A percentile compares a stretch with the other conserved stretches of the same genome.
phyloP scores from a whole-genome alignment of 2,329 filamentous ascomycete species.

The Colletotrichum siamense region DNA sequence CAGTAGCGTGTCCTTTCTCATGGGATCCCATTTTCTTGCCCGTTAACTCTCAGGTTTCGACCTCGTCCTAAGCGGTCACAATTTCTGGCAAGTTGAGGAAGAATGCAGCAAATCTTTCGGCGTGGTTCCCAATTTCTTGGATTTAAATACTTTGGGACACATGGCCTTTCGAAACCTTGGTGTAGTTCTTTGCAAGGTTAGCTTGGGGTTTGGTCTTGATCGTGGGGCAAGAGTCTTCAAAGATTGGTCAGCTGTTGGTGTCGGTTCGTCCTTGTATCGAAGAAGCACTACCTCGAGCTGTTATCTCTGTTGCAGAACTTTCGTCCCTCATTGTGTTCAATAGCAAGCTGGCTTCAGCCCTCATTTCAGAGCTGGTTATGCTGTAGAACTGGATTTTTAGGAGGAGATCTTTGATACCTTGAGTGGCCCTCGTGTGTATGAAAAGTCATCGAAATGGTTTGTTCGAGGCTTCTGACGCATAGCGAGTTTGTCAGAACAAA shows the following conservation, averaged over 20 bases:
- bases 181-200: neutral
- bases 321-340: neutral
- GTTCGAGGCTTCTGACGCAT: neutral
- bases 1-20: neutral
- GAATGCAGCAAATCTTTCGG: neutral
- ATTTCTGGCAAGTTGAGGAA: neutral
- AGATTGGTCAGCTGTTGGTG: neutral
- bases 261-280: neutral
- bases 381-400: neutral
- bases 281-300: neutral
- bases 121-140: neutral
- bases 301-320: neutral
- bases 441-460: neutral
- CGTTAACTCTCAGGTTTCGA: neutral
- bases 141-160: neutral
- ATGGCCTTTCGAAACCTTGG: neutral
- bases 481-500: fast-evolving
- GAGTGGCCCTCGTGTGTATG: neutral
- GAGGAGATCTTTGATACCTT: neutral
- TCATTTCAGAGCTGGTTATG: neutral
- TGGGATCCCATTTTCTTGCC: neutral
- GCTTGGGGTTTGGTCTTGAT: neutral
- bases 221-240: neutral
- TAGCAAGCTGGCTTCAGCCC: neutral
- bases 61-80: neutral